Evolutionary conservation across 768 basidiomycete genomes (phyloP).

Genomic region (Epithele typhae): DNA sequence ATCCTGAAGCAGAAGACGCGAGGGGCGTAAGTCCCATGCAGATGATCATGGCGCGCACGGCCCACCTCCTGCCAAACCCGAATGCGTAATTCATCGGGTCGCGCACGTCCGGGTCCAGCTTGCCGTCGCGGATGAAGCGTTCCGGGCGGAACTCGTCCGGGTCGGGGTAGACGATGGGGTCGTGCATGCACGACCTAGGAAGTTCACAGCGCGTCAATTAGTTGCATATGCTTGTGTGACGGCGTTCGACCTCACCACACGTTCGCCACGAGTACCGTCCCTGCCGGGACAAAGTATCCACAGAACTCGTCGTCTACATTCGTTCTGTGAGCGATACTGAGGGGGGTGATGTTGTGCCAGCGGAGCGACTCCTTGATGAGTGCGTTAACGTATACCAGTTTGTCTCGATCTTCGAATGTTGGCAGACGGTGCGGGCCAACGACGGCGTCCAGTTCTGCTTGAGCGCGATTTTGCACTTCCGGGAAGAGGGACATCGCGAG

Average conservation of each 20-base stretch:
- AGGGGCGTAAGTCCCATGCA: background rate
- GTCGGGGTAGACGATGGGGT: slow-evolving; percentile 6
- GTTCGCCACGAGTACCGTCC: slow-evolving; percentile 16
- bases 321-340: slow-evolving; percentile 25
- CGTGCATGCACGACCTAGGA: slow-evolving; percentile 12
- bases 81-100: slow-evolving; percentile 11
- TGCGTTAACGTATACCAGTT: slow-evolving; percentile 14
- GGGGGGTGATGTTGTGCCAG: slow-evolving; percentile 9
- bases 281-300: slow-evolving; percentile 34
- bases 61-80: slow-evolving; percentile 14
- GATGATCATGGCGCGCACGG: background rate
- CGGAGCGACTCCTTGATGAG: slow-evolving; percentile 15
- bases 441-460: background rate
- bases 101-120: slow-evolving; percentile 6
- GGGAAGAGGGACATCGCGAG: background rate
- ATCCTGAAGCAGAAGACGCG: slow-evolving; percentile 8
- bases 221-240: too few relatives aligned
- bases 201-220: background rate
- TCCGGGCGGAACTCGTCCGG: slow-evolving; percentile 13
- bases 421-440: background rate
- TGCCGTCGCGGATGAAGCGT: slow-evolving; percentile 13
- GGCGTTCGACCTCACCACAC: slow-evolving; percentile 3
- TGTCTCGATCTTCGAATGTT: background rate
- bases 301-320: slow-evolving; percentile 35
- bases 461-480: background rate